A percentile compares a stretch with the other conserved stretches of the same genome.
Evolutionary conservation across 257 asterid genomes (phyloP).

Genomic region (Fraxinus quadrangulata): DNA sequence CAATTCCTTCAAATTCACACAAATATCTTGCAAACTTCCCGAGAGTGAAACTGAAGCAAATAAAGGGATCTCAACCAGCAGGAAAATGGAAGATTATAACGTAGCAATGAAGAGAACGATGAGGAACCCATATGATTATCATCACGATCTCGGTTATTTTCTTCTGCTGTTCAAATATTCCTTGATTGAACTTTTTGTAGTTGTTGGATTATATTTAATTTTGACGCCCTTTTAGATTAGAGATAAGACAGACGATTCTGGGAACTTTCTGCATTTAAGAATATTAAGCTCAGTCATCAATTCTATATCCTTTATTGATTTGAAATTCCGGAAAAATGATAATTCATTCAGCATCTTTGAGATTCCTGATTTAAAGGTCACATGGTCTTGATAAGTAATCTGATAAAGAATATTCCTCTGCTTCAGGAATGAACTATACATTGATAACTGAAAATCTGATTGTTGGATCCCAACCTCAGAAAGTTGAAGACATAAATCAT

Average conservation of each 20-base stretch:
- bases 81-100: constrained; percentile 76
- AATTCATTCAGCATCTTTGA: too few relatives aligned
- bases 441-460: constrained; percentile 77
- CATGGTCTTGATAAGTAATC: neutral
- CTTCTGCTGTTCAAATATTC: neutral
- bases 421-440: constrained; percentile 90
- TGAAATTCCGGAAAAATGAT: too few relatives aligned
- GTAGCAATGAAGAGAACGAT: constrained; percentile 78
- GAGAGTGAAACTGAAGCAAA: constrained; percentile 39
- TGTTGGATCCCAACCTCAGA: constrained; percentile 97
- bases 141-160: constrained; percentile 80
- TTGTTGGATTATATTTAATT: too few relatives aligned
- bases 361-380: neutral
- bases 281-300: too few relatives aligned
- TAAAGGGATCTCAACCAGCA: constrained; percentile 22
- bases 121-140: constrained; percentile 94
- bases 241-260: too few relatives aligned
- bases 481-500: constrained; percentile 78
- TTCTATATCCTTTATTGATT: too few relatives aligned
- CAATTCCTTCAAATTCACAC: constrained; percentile 29
- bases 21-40: constrained; percentile 46
- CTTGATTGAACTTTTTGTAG: neutral
- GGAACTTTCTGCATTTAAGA: too few relatives aligned
- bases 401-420: constrained; percentile 12
- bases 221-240: too few relatives aligned